A percentile compares a stretch with the other conserved stretches of the same genome.
Evolutionary conservation across 2,329 filamentous ascomycete genomes (phyloP).

Genomic region (Microascus cirrosus): DNA sequence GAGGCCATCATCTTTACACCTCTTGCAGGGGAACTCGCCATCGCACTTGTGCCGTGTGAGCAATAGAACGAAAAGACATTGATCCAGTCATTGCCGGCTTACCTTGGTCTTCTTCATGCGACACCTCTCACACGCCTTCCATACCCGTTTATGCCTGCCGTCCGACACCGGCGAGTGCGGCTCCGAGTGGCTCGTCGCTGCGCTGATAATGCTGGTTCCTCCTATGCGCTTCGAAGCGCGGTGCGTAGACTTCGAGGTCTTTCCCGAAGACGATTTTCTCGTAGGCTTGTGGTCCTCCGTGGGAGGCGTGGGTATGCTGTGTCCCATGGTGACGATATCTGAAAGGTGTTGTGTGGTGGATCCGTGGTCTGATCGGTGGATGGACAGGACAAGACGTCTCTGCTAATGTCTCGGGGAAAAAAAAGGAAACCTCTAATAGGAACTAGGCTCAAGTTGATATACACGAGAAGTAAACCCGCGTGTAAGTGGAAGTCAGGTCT

Average conservation of each 20-base stretch:
- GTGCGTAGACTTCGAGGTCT: neutral
- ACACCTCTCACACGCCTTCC: constrained; percentile 57
- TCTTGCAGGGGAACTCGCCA: constrained; percentile 54
- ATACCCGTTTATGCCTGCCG: constrained; percentile 51
- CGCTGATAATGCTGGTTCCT: neutral
- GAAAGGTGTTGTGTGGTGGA: neutral
- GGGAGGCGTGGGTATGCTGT: constrained; percentile 4
- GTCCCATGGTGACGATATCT: constrained; percentile 1
- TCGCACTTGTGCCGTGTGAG: constrained; percentile 32
- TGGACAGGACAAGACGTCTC: neutral
- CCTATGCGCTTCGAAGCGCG: constrained; percentile 3
- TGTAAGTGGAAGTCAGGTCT: neutral
- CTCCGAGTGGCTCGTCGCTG: constrained; percentile 2
- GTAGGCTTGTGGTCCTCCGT: constrained; percentile 4
- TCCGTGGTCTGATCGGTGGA: neutral
- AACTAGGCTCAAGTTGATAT: neutral
- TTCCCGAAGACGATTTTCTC: constrained; percentile 1
- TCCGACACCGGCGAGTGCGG: constrained; percentile 25
- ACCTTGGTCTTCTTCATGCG: constrained; percentile 63
- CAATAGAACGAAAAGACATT: neutral
- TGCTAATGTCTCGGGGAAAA: neutral
- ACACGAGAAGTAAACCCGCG: neutral
- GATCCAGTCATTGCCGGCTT: constrained; percentile 3
- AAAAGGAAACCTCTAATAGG: neutral
- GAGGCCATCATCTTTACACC: constrained; percentile 54